phyloP scores from a whole-genome alignment of 805 yeast genomes.

The Priceomyces medius region DNA sequence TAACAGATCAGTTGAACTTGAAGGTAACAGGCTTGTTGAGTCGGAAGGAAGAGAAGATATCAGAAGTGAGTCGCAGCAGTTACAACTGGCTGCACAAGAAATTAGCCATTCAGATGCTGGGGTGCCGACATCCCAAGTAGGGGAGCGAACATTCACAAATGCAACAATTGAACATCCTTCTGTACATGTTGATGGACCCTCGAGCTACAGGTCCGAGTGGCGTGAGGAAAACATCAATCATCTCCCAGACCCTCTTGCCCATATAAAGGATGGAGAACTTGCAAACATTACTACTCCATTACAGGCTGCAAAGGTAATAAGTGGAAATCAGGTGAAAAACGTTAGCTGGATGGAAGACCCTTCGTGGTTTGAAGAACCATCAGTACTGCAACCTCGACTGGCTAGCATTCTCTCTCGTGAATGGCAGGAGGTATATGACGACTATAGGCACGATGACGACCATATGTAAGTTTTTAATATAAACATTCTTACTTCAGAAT shows the following conservation, averaged over 20 bases:
- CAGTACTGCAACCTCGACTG: slow-evolving; percentile 4
- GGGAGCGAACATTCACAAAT: too few species aligned
- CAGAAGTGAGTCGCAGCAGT: neutral
- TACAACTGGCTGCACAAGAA: too few species aligned
- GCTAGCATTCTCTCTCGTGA: slow-evolving; percentile 22
- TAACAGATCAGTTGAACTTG: slow-evolving; percentile 36
- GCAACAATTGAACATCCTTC: neutral
- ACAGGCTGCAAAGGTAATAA: slow-evolving; percentile 39
- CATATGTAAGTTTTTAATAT: slow-evolving; percentile 11
- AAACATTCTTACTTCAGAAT: neutral
- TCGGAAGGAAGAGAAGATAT: slow-evolving; percentile 30
- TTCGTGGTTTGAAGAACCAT: slow-evolving; percentile 9
- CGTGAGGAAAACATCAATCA: slow-evolving; percentile 15
- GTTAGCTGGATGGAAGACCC: slow-evolving; percentile 35
- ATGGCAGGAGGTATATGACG: slow-evolving; percentile 42
- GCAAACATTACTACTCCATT: slow-evolving; percentile 30
- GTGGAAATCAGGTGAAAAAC: slow-evolving; percentile 39
- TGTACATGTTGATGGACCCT: neutral
- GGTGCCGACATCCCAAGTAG: too few species aligned
- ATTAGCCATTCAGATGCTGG: too few species aligned
- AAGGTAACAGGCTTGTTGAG: slow-evolving; percentile 40
- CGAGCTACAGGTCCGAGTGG: neutral
- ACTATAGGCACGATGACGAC: slow-evolving; percentile 43
- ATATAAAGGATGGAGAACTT: slow-evolving; percentile 39
- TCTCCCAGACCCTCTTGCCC: slow-evolving; percentile 46